These are phyloP conservation scores for Vigna radiata DNA, from an alignment of 306 rosid species.

Conservation along the genomic window DNA sequence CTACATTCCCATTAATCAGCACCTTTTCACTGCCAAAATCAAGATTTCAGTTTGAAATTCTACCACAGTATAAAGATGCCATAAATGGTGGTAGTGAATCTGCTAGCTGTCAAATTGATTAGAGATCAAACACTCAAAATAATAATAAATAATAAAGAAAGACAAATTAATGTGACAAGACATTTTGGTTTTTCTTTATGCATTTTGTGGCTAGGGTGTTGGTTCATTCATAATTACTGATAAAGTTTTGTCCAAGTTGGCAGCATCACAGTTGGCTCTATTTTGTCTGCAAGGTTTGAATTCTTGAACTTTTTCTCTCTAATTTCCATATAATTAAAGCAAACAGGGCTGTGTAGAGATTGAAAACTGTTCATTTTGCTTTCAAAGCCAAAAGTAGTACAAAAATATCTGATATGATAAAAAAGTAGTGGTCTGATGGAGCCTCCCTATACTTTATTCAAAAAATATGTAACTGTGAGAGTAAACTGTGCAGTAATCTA, in stretches of 20 bases:
- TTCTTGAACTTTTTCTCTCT: neutral
- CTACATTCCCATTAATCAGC: no score
- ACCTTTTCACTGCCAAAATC: neutral
- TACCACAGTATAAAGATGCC: neutral
- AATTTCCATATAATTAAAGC: neutral
- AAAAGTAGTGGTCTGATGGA: conserved; percentile 10
- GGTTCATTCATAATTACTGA: conserved; percentile 1
- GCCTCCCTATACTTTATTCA: neutral
- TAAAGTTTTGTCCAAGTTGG: neutral
- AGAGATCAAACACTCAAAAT: conserved; percentile 12
- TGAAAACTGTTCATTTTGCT: conserved; percentile 2
- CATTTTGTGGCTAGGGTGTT: neutral
- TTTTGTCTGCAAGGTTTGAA: conserved; percentile 13
- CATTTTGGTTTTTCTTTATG: neutral
- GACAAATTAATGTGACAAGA: neutral
- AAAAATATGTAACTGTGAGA: neutral
- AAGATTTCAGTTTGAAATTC: neutral
- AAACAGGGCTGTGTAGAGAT: neutral
- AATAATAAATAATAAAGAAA: neutral
- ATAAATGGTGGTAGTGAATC: neutral
- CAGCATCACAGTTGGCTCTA: conserved; percentile 27
- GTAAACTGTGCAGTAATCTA: no score
- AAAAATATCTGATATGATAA: conserved; percentile 20
- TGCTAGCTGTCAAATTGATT: conserved; percentile 20
- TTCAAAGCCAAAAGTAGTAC: conserved; percentile 9